Evolutionary conservation across 164 flowering plant species (phyloP).

Genomic region (Vitis cinerea): DNA sequence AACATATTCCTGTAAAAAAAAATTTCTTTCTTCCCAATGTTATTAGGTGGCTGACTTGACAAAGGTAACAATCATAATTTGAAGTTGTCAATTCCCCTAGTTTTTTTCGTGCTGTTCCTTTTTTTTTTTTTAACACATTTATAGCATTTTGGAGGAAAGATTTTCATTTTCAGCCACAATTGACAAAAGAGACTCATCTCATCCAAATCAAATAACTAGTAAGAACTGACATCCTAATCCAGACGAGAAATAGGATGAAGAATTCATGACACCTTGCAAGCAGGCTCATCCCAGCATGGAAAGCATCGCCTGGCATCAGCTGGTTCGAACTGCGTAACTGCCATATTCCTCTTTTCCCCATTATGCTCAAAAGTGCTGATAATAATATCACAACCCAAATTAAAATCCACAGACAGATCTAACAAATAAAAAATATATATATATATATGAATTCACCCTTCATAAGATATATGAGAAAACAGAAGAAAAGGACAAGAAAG

Average conservation of each 20-base stretch:
- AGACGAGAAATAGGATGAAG: not conserved
- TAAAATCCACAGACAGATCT: not conserved
- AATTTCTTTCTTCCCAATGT: too few species aligned
- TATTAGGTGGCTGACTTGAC: too few species aligned
- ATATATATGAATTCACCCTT: not conserved
- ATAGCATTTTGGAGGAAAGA: too few species aligned
- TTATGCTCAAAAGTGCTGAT: constrained; percentile 69
- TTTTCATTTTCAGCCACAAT: too few species aligned
- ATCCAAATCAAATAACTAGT: not conserved
- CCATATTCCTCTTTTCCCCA: constrained; percentile 97
- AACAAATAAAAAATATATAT: not conserved
- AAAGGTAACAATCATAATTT: too few species aligned
- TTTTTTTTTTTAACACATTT: too few species aligned
- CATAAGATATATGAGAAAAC: not conserved
- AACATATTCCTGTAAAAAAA: too few species aligned
- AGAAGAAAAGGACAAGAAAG: not conserved
- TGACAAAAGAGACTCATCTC: not conserved
- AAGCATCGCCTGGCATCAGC: constrained; percentile 96
- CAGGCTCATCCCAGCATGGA: constrained; percentile 99
- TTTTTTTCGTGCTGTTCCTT: too few species aligned
- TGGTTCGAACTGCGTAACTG: constrained; percentile 94
- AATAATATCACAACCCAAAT: not conserved
- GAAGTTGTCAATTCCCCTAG: too few species aligned
- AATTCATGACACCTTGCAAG: constrained; percentile 64
- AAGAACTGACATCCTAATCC: not conserved